These are phyloP conservation scores for Ramaria rubella DNA, from an alignment of 768 basidiomycete genomes.

Conservation along the genomic window DNA sequence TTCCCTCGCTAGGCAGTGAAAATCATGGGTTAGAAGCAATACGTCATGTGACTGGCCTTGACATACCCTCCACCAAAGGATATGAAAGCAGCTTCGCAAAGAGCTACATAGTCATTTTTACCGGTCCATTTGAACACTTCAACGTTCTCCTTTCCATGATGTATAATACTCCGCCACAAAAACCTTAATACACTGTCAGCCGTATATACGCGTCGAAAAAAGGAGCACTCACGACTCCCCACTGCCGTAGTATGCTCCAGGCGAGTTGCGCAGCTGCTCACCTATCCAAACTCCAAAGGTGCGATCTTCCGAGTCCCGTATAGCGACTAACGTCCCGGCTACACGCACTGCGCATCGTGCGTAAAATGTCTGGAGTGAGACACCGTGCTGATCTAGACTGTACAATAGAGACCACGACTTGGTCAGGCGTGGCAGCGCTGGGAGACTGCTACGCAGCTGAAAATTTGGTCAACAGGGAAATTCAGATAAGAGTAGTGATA, in stretches of 20 bases:
- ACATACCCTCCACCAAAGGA: slow-evolving; percentile 92
- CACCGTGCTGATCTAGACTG: slow-evolving; percentile 92
- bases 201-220: slow-evolving; percentile 18
- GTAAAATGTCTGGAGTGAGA: slow-evolving; percentile 86
- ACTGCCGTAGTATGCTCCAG: slow-evolving; percentile 74
- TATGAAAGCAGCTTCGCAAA: slow-evolving; percentile 74
- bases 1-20: slow-evolving; percentile 54
- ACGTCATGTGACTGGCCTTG: slow-evolving; percentile 4
- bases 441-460: slow-evolving; percentile 66
- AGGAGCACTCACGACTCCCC: slow-evolving; percentile 68
- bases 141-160: slow-evolving; percentile 35
- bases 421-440: slow-evolving; percentile 66
- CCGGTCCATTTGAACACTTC: slow-evolving; percentile 80
- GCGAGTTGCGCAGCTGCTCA: slow-evolving; percentile 57
- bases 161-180: slow-evolving; percentile 55
- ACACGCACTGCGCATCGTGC: slow-evolving; percentile 44
- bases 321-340: slow-evolving; percentile 51
- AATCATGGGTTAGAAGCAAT: slow-evolving; percentile 4
- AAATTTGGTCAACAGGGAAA: background rate
- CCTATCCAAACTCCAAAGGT: slow-evolving; percentile 82
- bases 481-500: slow-evolving; percentile 3
- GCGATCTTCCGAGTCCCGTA: slow-evolving; percentile 56
- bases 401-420: slow-evolving; percentile 74
- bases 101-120: slow-evolving; percentile 81
- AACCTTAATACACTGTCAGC: slow-evolving; percentile 45